phyloP scores from a whole-genome alignment of 116 monocot species.

The Cymodocea nodosa region DNA sequence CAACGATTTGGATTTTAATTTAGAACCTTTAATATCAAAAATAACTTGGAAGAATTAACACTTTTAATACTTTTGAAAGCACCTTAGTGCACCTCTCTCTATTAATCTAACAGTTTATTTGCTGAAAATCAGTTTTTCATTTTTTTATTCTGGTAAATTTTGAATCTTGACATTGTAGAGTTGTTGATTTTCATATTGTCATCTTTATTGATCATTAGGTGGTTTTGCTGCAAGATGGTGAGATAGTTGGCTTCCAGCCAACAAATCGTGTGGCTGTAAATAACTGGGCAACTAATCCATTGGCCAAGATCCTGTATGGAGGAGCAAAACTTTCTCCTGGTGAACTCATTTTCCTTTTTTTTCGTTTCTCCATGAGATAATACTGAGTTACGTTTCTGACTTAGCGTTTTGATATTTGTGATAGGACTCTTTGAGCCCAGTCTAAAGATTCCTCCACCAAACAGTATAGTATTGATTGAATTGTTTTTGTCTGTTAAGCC shows the following conservation, averaged over 20 bases:
- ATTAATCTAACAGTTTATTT: no score
- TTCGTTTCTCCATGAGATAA: background rate
- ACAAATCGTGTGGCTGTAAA: slow-evolving; percentile 71
- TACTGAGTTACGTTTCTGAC: no score
- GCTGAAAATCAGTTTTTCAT: no score
- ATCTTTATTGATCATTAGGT: slow-evolving; percentile 30
- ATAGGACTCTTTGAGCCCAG: slow-evolving; percentile 67
- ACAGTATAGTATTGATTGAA: slow-evolving; percentile 40
- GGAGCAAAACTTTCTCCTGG: slow-evolving; percentile 62
- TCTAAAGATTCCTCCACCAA: slow-evolving; percentile 50
- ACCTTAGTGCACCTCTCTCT: no score
- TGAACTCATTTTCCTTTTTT: slow-evolving; percentile 14
- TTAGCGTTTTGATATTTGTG: background rate
- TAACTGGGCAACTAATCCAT: slow-evolving; percentile 75
- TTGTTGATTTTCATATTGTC: background rate
- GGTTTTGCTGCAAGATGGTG: slow-evolving; percentile 54
- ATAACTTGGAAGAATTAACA: no score
- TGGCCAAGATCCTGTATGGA: slow-evolving; percentile 45
- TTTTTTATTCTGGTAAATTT: no score
- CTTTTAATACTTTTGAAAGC: no score
- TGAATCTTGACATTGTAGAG: no score
- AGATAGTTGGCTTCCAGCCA: slow-evolving; percentile 75
- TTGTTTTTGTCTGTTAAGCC: slow-evolving; percentile 68
- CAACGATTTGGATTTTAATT: no score
- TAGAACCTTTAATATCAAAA: no score